phyloP scores from a whole-genome alignment of 2,329 filamentous ascomycete genomes.

The Cladophialophora chaetospira region DNA sequence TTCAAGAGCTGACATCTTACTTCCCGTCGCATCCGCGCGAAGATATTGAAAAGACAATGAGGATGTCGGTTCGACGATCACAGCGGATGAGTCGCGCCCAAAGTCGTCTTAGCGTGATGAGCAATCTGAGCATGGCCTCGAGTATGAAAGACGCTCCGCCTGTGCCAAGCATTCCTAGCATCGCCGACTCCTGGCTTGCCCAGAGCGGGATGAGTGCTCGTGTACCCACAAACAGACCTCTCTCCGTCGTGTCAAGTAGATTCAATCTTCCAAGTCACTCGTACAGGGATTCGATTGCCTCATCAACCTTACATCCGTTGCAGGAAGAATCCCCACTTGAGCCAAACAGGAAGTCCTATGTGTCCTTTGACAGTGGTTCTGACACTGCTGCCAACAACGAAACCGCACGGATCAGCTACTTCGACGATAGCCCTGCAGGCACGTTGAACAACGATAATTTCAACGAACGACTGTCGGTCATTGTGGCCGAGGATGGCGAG shows the following conservation, averaged over 20 bases:
- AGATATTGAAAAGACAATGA: conserved; percentile 92
- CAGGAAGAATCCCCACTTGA: conserved; percentile 88
- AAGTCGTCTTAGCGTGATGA: conserved; percentile 89
- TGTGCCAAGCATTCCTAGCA: conserved; percentile 74
- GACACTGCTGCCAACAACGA: conserved; percentile 72
- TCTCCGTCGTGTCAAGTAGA: conserved; percentile 57
- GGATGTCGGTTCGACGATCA: conserved; percentile 87
- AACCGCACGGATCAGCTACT: conserved; percentile 76
- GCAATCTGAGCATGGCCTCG: conserved; percentile 88
- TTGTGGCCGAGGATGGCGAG: conserved; percentile 86
- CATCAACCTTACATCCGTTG: conserved; percentile 82
- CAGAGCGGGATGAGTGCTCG: conserved; percentile 55
- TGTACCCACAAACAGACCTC: conserved; percentile 52
- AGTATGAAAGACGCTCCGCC: conserved; percentile 91
- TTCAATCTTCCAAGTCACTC: conserved; percentile 61
- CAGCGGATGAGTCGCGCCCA: conserved; percentile 89
- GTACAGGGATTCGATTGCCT: conserved; percentile 85
- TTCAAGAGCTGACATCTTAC: conserved; percentile 92
- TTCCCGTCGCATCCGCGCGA: conserved; percentile 94
- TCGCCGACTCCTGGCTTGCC: conserved; percentile 83
- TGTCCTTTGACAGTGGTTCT: conserved; percentile 64
- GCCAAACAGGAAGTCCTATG: conserved; percentile 90
- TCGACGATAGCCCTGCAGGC: conserved; percentile 76
- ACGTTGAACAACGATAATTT: conserved; percentile 49
- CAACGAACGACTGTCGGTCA: conserved; percentile 74